Conservation (phyloP, 345 rosid species). For the Eutrema heterophyllum region DNA sequence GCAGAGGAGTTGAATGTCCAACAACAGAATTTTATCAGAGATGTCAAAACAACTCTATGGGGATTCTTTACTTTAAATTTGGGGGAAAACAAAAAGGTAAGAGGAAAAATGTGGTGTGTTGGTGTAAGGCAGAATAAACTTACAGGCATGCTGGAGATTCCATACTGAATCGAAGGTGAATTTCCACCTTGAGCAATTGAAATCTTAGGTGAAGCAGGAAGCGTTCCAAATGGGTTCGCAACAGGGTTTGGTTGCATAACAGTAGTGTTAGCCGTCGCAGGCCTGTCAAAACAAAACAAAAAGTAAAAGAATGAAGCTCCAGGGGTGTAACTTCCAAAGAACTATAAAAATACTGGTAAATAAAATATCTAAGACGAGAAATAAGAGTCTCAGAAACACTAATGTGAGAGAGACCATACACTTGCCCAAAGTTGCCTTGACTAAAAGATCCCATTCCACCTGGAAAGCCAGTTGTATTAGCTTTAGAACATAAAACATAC, state of each 20-base stretch:
- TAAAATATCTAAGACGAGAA: neutral
- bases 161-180: constrained; percentile 75
- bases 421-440: constrained; percentile 47
- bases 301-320: neutral
- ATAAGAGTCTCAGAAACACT: constrained; percentile 5
- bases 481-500: constrained; percentile 27
- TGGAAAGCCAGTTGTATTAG: constrained; percentile 34
- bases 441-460: constrained; percentile 43
- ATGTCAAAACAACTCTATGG: neutral
- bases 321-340: too few relatives aligned
- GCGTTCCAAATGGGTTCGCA: constrained; percentile 83
- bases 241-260: constrained; percentile 49
- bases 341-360: neutral
- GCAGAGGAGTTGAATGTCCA: neutral
- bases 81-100: neutral
- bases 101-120: neutral
- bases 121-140: constrained; percentile 18
- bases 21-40: neutral
- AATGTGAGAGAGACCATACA: constrained; percentile 39
- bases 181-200: constrained; percentile 77
- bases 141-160: constrained; percentile 89
- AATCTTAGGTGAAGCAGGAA: constrained; percentile 87
- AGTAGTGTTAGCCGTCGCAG: constrained; percentile 40
- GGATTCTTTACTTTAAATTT: neutral
- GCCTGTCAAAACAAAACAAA: constrained; percentile 40